These are phyloP conservation scores for Hericium coralloides DNA, from an alignment of 768 basidiomycete genomes.

Conservation along the genomic window DNA sequence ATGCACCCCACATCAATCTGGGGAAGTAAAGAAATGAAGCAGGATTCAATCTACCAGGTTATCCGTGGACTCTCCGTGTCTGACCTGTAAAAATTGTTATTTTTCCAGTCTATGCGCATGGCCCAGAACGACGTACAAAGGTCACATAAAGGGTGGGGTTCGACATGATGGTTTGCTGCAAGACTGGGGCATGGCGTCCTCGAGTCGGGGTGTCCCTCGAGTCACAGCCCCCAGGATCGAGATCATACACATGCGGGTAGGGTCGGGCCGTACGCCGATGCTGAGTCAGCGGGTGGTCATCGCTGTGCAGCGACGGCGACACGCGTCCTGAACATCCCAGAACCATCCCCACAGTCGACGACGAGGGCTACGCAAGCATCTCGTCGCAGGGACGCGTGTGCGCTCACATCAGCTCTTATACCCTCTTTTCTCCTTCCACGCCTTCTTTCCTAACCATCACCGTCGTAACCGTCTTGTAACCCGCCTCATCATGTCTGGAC, in stretches of 20 bases:
- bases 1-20: background rate
- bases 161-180: conserved; percentile 5
- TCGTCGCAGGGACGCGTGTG: conserved; percentile 14
- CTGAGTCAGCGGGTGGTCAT: conserved; percentile 7
- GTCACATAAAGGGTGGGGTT: conserved; percentile 17
- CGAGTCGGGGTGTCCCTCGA: background rate
- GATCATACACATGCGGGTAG: too few relatives aligned
- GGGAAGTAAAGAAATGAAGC: background rate
- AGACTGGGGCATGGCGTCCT: background rate
- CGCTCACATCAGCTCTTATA: conserved; percentile 10
- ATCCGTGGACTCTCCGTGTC: conserved; percentile 74
- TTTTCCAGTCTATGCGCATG: too few relatives aligned
- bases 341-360: background rate
- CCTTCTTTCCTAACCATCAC: background rate
- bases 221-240: background rate
- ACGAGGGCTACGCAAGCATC: background rate
- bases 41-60: conserved; percentile 43
- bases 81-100: conserved; percentile 33
- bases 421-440: background rate
- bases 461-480: background rate
- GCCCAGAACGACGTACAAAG: conserved; percentile 16
- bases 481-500: conserved; percentile 18
- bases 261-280: too few relatives aligned
- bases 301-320: conserved; percentile 5
- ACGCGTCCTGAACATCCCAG: background rate